phyloP scores from a whole-genome alignment of 768 basidiomycete genomes.

The Coprinopsis cinerea region DNA sequence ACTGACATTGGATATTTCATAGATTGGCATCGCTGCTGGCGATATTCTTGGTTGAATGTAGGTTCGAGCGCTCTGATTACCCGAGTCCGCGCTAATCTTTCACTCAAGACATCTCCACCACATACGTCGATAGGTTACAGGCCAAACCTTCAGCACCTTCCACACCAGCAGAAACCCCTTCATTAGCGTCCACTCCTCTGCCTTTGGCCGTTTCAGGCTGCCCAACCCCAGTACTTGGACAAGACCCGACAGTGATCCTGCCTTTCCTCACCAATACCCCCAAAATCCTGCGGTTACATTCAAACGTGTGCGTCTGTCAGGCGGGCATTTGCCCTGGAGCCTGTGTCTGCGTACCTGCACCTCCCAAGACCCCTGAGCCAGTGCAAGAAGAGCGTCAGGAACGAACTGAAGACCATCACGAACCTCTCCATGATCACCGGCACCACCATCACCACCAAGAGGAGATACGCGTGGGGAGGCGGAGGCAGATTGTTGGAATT shows the following conservation, averaged over 20 bases:
- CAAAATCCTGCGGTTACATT: conserved; percentile 11
- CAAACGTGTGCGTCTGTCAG: conserved; percentile 1
- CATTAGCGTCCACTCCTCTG: conserved; percentile 16
- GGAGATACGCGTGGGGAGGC: conserved; percentile 38
- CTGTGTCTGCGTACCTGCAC: conserved; percentile 6
- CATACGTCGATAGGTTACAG: conserved; percentile 68
- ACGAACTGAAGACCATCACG: background rate
- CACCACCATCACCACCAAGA: conserved; percentile 16
- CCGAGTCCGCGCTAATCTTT: conserved; percentile 5
- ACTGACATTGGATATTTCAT: conserved; percentile 5
- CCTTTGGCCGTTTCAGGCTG: conserved; percentile 7
- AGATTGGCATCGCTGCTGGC: conserved; percentile 59
- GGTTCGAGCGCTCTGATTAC: conserved; percentile 19
- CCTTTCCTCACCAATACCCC: conserved; percentile 11
- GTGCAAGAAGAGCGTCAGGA: too few species aligned
- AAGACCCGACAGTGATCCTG: conserved; percentile 3
- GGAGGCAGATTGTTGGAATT: conserved; percentile 68
- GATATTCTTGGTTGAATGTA: conserved; percentile 81
- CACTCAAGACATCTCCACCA: conserved; percentile 59
- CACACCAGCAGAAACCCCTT: conserved; percentile 19
- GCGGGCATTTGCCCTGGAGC: background rate
- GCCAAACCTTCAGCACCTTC: conserved; percentile 49
- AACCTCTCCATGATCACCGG: conserved; percentile 7
- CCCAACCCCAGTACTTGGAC: conserved; percentile 1
- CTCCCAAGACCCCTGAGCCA: background rate